Evolutionary conservation across 805 yeast species (phyloP), one percentile per base, ranked within the genome.

Genomic region (Suhomyces pyralidae): DNA sequence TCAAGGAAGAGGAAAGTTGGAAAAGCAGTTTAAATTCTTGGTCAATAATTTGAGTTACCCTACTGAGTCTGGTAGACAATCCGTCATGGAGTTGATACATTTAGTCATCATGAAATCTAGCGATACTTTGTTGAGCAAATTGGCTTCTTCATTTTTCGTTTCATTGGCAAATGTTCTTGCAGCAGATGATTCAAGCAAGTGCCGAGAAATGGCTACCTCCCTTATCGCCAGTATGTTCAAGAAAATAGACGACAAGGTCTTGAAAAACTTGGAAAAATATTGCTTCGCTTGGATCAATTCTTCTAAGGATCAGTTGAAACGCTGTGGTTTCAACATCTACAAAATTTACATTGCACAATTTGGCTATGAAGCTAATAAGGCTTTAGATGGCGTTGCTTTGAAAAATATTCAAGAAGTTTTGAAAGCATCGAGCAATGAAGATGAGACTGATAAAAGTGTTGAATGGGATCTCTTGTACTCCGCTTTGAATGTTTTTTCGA

Each of bases 61-160:
- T 4, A 84, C 96, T 3, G 88, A 88, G 53, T 78, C 82, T 42
- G 99, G 99, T 49, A 78, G 97, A 49, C 86, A 86, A 58, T 89
- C 97, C 0, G 96, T 90, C 2, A 81, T 94, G 88, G 98, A 94
- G 61, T 75, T 93, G 61, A 75, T 93, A 46, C 87, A 86, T 61
- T 72, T 83, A 58, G 77, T 94, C 51, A 74, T 93, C 15, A 74
- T 78, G 45, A 90, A 88, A 62, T 79, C 91, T 2, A 81, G 85
- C 3, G 67, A 75, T 7, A 85, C 82, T 1, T 67, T 89, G 44
- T 61, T 89, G 22, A 71, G 77, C 7, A 85, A 81, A 51, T 66
- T 90, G 32, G 75, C 92, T 1, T 74, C 89, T 0, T 85, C 96
- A 1, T 88, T 92, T 61, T 94, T 90, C 63, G 86, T 92, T 48